Evolutionary conservation across 257 asterid genomes (phyloP), one percentile per base, ranked within the genome.

Genomic region (Thymus mandschuricus): DNA sequence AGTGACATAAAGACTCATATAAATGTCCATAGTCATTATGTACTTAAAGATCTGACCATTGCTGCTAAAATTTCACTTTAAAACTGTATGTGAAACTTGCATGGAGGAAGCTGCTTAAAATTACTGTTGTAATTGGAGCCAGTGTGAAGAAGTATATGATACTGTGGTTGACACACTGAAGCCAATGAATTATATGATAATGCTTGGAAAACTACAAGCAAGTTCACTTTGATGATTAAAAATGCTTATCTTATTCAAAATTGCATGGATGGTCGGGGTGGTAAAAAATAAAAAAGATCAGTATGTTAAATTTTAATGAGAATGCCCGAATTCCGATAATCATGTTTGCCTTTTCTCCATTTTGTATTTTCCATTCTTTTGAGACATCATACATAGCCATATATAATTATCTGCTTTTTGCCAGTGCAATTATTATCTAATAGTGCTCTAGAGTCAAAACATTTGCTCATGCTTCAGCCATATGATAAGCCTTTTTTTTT

Each of bases 391-490:
- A 65, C 55, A n/a, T 38, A 62, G 40, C 73, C 63, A 13, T 21
- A 27, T 30, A 40, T 63, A 21, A 21, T 72, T 30, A 51, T 51
- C 33, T 10, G 10, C 49, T 5, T 27, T 21, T 68, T 10, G 28
- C 64, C 12, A 8, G 51, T 11, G 1, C 64, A 38, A 29, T 7
- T 55, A 12, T 7, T 30, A 40, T 28, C 12, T 3, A 7, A 28
- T 70, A 45, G 60, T 58, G 5, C 46, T 43, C 6, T 10, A 7
- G 30, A 28, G 74, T 44, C n/a, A 11, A 10, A 43, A 10, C 58
- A 62, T 72, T 41, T 34, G 60, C 40, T 54, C 51, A 52, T 64
- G 46, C 57, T 51, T 41, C 71, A 54, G 58, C 48, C 52, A 41
- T 65, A 44, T 73, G 40, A 44, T 33, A 28, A 60, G 57, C 50